These are phyloP conservation scores for Myriosclerotinia curreyana DNA, from an alignment of 2,329 filamentous ascomycete genomes.

Conservation along the genomic window DNA sequence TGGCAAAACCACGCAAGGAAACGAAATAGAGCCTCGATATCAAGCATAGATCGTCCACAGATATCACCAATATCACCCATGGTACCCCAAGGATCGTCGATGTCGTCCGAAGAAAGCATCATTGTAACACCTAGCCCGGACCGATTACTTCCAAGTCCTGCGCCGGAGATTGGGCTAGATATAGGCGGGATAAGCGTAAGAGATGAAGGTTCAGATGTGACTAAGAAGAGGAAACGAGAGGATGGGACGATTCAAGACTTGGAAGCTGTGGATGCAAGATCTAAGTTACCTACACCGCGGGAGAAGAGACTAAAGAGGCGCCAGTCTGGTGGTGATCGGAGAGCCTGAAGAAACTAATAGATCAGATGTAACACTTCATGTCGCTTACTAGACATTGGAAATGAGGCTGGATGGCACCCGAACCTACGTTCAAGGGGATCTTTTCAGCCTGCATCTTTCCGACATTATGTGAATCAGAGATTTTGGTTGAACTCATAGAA, in stretches of 20 bases:
- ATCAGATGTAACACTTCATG: no score
- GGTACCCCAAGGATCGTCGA: not conserved
- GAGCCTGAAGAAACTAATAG: not conserved
- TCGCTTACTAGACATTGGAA: not conserved
- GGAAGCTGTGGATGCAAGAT: not conserved
- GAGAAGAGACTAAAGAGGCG: not conserved
- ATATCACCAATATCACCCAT: not conserved
- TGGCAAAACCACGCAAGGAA: not conserved
- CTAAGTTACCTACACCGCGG: not conserved
- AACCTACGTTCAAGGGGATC: not conserved
- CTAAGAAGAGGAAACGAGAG: slow-evolving; percentile 4
- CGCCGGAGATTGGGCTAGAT: not conserved
- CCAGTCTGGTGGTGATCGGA: no score
- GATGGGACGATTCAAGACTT: not conserved
- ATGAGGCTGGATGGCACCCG: not conserved
- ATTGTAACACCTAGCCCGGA: not conserved
- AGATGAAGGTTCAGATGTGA: not conserved
- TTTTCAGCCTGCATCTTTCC: not conserved
- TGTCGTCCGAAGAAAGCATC: not conserved
- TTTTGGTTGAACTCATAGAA: no score
- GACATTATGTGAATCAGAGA: not conserved
- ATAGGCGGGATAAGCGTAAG: accelerated
- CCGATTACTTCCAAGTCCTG: not conserved
- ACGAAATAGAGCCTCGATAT: not conserved
- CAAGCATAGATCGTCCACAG: not conserved